Evolutionary conservation across 345 rosid species (phyloP), one percentile per base, ranked within the genome.

Genomic region (Sonneratia alba): DNA sequence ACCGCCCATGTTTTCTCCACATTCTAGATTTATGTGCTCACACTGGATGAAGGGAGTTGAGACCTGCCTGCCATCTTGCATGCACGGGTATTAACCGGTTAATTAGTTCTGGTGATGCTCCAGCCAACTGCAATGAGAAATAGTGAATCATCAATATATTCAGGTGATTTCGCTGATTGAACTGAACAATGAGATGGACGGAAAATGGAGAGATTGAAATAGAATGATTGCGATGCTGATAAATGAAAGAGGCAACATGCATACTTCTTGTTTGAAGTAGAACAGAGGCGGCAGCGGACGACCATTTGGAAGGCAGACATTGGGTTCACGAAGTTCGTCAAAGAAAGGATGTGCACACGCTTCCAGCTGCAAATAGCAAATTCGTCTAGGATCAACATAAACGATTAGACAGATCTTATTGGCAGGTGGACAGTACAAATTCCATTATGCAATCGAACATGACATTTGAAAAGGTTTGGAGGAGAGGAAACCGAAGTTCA

Each of bases 291-390:
- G 97, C 76, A 89, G 80, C 68, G 89, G 73, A 21, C 97, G 94
- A 32, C 97, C 92, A 56, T 84, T 88, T 40, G 94, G 97, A 73
- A 91, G 80, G 66, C 88, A 87, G 43, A 88, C 73, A 73, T 81
- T 91, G 70, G 89, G 94, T 45, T 86, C 91, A 6, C 94, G 91
- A 43, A 91, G 83, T 86, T 91, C 97, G 67, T 91, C 91, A 67
- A 91, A 91, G 76, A 91, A 89, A 57, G 94, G 92, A 80, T 91
- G 97, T 2, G 81, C 81, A 79, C 87, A 81, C 24, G 92, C 91
- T 66, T 90, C 92, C 72, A 87, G 74, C 95, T 89, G 77, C 78
- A 81, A 45, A 47, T 66, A 27, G 27, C 69, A 66, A 57, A 71
- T 34, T 66, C 7, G 10, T 6, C 9, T 21, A 21, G 34, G 63